Evolutionary conservation across 1,284 basidiomycete species (phyloP), one percentile per base, ranked within the genome.

Genomic region (Vanrija pseudolonga): DNA sequence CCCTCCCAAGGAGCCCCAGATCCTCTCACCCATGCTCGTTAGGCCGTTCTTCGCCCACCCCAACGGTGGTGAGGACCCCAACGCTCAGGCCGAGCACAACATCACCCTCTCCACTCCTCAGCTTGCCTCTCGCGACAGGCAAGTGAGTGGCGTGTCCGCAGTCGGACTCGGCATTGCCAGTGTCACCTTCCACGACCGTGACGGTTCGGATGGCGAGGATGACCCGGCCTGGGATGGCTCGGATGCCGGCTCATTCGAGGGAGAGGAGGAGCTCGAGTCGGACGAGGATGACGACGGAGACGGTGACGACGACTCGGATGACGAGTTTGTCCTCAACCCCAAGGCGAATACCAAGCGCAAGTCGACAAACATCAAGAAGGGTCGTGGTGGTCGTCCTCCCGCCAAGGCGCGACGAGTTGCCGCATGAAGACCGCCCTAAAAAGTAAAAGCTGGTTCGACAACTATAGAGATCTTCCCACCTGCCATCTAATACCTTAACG

Each of bases 91-190:
- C 23, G 58, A 64, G 37, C 63, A 67, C 17, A 55, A 60, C 26
- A 67, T 70, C 47, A 67, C 68, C 1, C 60, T 70, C 39, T 54
- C 63, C 5, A 65, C 68, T 20, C 66, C 64, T 3, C 60, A 63
- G 39, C 47, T 42, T 53, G 9, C 45, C 32, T 18, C 47, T 23
- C 58, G 56, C 19, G 46, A 52, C 18, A 56, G 59, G n/a, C 50
- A 64, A 19, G 53, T 53, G 2, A 53, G 53, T 5, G 57, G 59
- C 11, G 64, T 72, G 22, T 59, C 64, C 2, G 53, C 64, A 18
- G 67, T 74, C 45, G 72, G 72, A 1, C 49, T 73, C 6, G 70
- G 71, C 18, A 61, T 74, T 22, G 65, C 70, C 47, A 72, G 70
- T 40, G 70, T 74, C 22, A 59, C 67, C 23, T 68, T 73, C 43